A percentile compares a stretch with the other conserved stretches of the same genome.
These are phyloP conservation scores for Ramularia collo-cygni DNA, from an alignment of 2,329 filamentous ascomycete species.

Conservation along the genomic window DNA sequence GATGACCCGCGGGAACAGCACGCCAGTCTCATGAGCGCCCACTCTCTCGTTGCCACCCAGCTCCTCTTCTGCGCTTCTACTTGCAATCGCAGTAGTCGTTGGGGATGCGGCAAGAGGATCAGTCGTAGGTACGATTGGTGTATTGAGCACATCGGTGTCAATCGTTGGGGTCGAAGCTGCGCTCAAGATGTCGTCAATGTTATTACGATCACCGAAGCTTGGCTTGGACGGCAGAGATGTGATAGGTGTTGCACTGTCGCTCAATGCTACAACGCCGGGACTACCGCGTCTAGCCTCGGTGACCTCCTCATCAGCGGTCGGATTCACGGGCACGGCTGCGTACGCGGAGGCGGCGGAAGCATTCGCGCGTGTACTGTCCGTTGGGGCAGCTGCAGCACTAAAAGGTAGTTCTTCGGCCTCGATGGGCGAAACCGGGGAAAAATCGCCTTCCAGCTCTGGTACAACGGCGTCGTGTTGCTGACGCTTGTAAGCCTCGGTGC, in stretches of 20 bases:
- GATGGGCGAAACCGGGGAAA: not conserved
- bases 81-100: not conserved
- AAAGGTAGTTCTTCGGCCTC: not conserved
- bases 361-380: not conserved
- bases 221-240: no score
- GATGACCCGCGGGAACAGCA: conserved; percentile 44
- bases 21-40: conserved; percentile 31
- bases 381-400: not conserved
- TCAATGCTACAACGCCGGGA: no score
- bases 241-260: no score
- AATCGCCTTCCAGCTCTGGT: not conserved
- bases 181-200: no score
- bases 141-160: no score
- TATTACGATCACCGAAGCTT: no score
- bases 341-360: not conserved
- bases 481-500: conserved; percentile 19
- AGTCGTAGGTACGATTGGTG: no score
- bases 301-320: no score
- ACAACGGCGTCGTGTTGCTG: conserved; percentile 16
- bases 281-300: no score
- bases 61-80: not conserved
- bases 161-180: no score
- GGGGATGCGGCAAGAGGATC: no score
- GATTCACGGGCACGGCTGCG: no score
- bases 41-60: conserved; percentile 29